These are phyloP conservation scores for Naganishia vishniacii DNA, from an alignment of 768 basidiomycete genomes.

Conservation along the genomic window DNA sequence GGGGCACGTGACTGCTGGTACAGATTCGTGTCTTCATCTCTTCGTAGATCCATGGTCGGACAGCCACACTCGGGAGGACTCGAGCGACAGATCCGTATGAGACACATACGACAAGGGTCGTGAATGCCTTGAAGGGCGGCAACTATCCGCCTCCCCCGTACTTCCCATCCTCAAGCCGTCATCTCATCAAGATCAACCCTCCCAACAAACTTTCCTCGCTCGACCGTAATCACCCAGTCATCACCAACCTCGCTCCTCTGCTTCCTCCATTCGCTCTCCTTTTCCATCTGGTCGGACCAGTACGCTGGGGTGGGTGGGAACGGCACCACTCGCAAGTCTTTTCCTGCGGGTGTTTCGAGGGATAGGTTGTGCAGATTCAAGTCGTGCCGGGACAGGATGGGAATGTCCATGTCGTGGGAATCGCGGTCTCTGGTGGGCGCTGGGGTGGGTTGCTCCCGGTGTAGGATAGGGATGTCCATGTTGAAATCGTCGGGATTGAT, in stretches of 20 bases:
- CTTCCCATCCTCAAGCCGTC: not conserved
- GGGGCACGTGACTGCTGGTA: no score
- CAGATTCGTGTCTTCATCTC: no score
- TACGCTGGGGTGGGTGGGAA: not conserved
- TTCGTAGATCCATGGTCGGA: no score
- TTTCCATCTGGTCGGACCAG: conserved; percentile 14
- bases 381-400: not conserved
- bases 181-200: conserved; percentile 12
- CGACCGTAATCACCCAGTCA: not conserved
- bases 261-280: not conserved
- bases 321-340: not conserved
- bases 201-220: conserved; percentile 4
- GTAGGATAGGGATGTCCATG: conserved; percentile 11
- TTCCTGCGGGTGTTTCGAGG: no score
- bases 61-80: no score
- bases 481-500: conserved; percentile 5
- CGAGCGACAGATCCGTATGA: no score
- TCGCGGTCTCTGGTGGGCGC: not conserved
- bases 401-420: conserved; percentile 9
- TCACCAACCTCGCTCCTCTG: not conserved
- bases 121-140: not conserved
- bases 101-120: not conserved
- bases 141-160: not conserved
- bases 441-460: not conserved
- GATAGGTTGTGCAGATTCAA: not conserved